Conservation (phyloP, 2,329 filamentous ascomycete genomes). For the Cladosporium halotolerans region DNA sequence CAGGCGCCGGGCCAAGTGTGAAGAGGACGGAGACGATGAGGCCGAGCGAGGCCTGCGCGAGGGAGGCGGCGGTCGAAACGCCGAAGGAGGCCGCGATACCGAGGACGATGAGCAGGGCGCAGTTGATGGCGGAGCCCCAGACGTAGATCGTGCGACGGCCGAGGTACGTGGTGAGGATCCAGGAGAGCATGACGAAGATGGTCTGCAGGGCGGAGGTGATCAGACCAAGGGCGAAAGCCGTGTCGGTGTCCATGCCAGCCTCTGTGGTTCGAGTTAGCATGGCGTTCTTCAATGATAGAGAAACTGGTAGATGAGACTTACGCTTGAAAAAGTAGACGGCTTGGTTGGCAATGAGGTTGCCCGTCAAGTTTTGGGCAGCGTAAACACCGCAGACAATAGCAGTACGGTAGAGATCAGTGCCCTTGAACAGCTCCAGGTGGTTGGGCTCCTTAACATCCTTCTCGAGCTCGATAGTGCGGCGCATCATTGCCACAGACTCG, state of each 20-base stretch:
- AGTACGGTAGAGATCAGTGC: constrained; percentile 50
- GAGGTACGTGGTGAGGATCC: constrained; percentile 59
- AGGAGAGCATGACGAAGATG: constrained; percentile 60
- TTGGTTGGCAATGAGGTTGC: constrained; percentile 59
- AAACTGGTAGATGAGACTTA: constrained; percentile 30
- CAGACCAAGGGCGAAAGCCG: constrained; percentile 56
- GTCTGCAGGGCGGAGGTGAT: constrained; percentile 59
- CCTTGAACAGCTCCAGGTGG: constrained; percentile 49
- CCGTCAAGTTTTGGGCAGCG: constrained; percentile 54
- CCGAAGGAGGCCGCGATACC: constrained; percentile 54
- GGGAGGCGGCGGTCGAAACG: constrained; percentile 32
- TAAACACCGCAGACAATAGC: constrained; percentile 53
- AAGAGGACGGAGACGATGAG: constrained; percentile 62
- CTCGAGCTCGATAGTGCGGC: constrained; percentile 52
- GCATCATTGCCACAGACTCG: constrained; percentile 54
- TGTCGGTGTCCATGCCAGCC: constrained; percentile 51
- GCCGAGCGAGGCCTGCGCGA: constrained; percentile 56
- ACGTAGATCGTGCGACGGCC: constrained; percentile 61
- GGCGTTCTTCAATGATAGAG: not conserved
- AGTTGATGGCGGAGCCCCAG: constrained; percentile 52
- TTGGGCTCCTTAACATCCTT: constrained; percentile 42
- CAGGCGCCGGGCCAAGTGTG: constrained; percentile 55
- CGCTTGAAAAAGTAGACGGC: constrained; percentile 57
- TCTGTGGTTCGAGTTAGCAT: constrained; percentile 37
- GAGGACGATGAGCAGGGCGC: constrained; percentile 49